Evolutionary conservation across 257 asterid species (phyloP).

Genomic region (Jacaranda mimosifolia): DNA sequence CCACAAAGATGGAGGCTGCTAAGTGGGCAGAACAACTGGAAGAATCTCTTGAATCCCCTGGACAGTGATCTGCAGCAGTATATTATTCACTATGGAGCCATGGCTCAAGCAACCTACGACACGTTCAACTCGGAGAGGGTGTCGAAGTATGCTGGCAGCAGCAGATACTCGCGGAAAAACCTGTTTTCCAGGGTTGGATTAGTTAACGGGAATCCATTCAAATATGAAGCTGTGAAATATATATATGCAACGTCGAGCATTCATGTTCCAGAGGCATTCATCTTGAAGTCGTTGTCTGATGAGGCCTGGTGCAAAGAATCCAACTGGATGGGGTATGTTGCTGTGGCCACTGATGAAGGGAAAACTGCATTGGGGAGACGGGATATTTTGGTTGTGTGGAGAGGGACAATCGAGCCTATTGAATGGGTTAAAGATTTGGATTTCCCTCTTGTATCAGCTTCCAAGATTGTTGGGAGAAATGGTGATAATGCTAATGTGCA

Average conservation of each 20-base stretch:
- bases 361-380: conserved; percentile 62
- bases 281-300: conserved; percentile 43
- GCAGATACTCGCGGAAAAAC: conserved; percentile 39
- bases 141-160: conserved; percentile 46
- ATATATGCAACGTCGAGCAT: conserved; percentile 58
- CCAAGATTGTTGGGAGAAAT: conserved; percentile 40
- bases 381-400: conserved; percentile 72
- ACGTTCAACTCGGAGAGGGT: conserved; percentile 49
- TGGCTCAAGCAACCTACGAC: conserved; percentile 69
- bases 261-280: conserved; percentile 51
- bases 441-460: conserved; percentile 45
- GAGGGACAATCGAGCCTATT: conserved; percentile 53
- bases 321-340: conserved; percentile 69
- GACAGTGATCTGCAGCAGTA: conserved; percentile 63
- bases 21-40: conserved; percentile 62
- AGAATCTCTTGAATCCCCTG: conserved; percentile 54
- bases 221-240: conserved; percentile 51
- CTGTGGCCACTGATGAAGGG: conserved; percentile 73
- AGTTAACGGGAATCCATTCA: conserved; percentile 45
- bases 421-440: conserved; percentile 72
- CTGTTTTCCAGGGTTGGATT: conserved; percentile 52
- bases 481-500: conserved; percentile 35
- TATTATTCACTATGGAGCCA: conserved; percentile 55
- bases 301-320: conserved; percentile 46
- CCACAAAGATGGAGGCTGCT: conserved; percentile 59